Evolutionary conservation across 129 eudicot species (phyloP), one percentile per base, ranked within the genome.

Genomic region (Calendula officinalis): DNA sequence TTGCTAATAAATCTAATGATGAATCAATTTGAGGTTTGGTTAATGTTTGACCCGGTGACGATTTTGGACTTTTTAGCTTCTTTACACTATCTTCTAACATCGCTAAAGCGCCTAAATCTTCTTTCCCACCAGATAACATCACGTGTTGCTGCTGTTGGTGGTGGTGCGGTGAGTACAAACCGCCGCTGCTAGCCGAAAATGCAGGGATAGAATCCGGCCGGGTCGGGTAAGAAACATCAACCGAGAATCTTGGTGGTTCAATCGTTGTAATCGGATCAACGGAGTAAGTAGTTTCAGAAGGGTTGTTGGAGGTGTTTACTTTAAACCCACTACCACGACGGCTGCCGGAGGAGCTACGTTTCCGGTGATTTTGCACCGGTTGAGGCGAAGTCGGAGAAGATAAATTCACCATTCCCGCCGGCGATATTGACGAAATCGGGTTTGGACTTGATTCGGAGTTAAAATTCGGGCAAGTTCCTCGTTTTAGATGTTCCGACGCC

Each of bases 401-500:
- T 7, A 71, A 66, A 65, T 45, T 62, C n/a, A 67, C 75, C 73
- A 66, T 58, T 9, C 75, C 80, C 32, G 66, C 64, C 3, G 96
- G 84, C 6, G 88, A 84, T 2, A 80, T 32, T 0, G 96, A 75
- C 0, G 87, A 82, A 42, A 80, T 68, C 69, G 97, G 88, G 42
- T 66, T 77, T 0, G 94, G 81, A 8, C 60, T 51, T 0, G 64
- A 66, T n/a, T 56, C 47, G 35, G 90, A 66, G 48, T 52, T 70
- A 37, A 90, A 90, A 68, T 84, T 90, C 7, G 92, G 89, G 50
- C 97, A 90, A n/a, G 92, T 80, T 22, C 92, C 95, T 27, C 95
- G 47, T 34, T 90, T 90, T 15, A 90, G 89, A 75, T 90, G 97
- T 75, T 90, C 97, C 45, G 97, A 84, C 38, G 97, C 97, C 33